phyloP scores from a whole-genome alignment of 352 stramenopile genomes.

The Pythium phragmitis region DNA sequence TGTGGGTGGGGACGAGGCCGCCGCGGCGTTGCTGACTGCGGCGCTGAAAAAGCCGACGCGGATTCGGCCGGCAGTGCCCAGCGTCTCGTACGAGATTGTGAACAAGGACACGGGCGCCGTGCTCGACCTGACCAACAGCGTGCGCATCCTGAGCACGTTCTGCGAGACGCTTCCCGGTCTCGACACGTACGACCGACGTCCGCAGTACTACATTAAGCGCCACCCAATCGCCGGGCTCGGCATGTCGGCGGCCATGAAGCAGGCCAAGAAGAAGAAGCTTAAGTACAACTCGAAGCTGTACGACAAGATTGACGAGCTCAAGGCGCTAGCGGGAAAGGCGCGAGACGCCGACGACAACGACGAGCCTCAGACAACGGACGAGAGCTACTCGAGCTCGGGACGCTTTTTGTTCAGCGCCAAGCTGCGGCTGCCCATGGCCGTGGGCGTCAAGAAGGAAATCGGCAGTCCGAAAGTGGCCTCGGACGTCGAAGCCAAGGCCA shows the following conservation, averaged over 20 bases:
- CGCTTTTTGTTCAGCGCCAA: conserved; percentile 64
- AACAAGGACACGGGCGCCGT: conserved; percentile 65
- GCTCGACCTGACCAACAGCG: conserved; percentile 64
- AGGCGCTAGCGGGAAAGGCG: conserved; percentile 36
- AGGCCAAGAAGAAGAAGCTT: conserved; percentile 68
- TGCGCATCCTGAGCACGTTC: conserved; percentile 68
- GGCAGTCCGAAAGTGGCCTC: conserved; percentile 60
- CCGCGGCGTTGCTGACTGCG: background rate
- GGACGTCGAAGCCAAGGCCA: conserved; percentile 68
- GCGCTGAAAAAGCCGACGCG: background rate
- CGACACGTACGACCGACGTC: conserved; percentile 78
- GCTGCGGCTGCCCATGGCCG: conserved; percentile 54
- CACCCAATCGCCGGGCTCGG: conserved; percentile 41
- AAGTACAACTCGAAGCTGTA: conserved; percentile 79
- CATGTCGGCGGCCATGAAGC: conserved; percentile 56
- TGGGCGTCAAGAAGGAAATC: conserved; percentile 66
- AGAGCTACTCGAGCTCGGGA: conserved; percentile 11
- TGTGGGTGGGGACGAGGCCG: background rate
- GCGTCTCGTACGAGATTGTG: conserved; percentile 44
- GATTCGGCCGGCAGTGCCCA: background rate
- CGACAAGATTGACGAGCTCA: conserved; percentile 76
- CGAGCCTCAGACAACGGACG: background rate
- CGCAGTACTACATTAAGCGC: conserved; percentile 75
- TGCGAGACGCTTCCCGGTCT: conserved; percentile 79
- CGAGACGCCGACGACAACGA: conserved; percentile 13